Percentiles rank a stretch among this genome's conserved stretches.
Evolutionary conservation across 202 grass and related monocot genomes (phyloP).

Genomic region (Schoenoplectus triqueter): DNA sequence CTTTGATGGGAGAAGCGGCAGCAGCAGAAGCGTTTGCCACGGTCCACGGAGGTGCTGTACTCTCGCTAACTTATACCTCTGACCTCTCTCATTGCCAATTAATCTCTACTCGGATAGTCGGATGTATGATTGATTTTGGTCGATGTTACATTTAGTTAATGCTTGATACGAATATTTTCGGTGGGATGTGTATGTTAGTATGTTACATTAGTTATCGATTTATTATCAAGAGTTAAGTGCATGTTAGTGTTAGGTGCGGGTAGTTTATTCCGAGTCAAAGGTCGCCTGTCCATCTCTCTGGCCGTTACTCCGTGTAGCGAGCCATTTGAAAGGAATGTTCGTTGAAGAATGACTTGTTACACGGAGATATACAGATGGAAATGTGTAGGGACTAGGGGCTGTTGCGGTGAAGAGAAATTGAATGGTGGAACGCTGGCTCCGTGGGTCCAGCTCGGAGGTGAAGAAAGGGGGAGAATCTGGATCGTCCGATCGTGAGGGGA

Average conservation of each 20-base stretch:
- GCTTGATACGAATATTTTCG: too few relatives aligned
- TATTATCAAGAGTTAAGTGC: constrained; percentile 30
- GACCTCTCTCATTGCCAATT: not conserved
- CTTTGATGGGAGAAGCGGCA: constrained; percentile 19
- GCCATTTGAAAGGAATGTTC: not conserved
- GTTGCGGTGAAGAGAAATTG: not conserved
- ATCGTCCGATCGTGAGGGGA: constrained; percentile 24
- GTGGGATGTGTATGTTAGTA: too few relatives aligned
- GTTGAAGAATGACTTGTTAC: not conserved
- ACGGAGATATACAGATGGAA: not conserved
- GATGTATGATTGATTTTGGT: not conserved
- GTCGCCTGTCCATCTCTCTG: not conserved
- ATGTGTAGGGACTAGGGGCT: not conserved
- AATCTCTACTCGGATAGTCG: not conserved
- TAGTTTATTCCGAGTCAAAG: constrained; percentile 29
- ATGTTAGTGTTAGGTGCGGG: constrained; percentile 37
- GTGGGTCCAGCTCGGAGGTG: constrained; percentile 30
- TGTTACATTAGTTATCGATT: not conserved
- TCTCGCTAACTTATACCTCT: constrained; percentile 3
- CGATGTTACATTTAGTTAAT: not conserved
- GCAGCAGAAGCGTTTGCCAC: constrained; percentile 23
- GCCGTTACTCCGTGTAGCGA: not conserved
- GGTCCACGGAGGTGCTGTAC: not conserved
- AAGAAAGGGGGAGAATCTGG: constrained; percentile 26
- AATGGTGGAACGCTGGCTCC: constrained; percentile 23